A percentile compares a stretch with the other conserved stretches of the same genome.
Conservation (phyloP, 129 eudicot genomes). For the Calendula officinalis region DNA sequence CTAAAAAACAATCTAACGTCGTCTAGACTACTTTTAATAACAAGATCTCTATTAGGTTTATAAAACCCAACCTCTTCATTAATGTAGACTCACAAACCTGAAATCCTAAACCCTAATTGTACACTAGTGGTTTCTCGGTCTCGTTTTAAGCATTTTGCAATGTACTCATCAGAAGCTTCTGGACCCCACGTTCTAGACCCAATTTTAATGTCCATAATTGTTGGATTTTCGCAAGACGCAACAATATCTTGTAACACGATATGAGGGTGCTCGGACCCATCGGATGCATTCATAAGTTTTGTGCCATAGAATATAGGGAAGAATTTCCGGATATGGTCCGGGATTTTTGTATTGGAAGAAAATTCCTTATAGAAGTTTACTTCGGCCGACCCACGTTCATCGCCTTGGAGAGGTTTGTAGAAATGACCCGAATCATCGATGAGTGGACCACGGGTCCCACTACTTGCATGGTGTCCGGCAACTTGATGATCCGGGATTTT, state of each 20-base stretch:
- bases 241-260: slow-evolving; percentile 65
- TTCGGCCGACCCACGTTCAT: slow-evolving; percentile 64
- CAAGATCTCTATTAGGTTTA: slow-evolving; percentile 52
- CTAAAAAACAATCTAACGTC: slow-evolving; percentile 47
- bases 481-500: slow-evolving; percentile 80
- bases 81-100: slow-evolving; percentile 57
- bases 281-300: slow-evolving; percentile 61
- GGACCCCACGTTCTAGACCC: slow-evolving; percentile 84
- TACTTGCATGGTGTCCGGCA: slow-evolving; percentile 80
- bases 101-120: slow-evolving; percentile 64
- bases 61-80: slow-evolving; percentile 50
- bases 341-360: slow-evolving; percentile 43
- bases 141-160: slow-evolving; percentile 57
- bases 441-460: slow-evolving; percentile 68
- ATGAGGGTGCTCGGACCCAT: slow-evolving; percentile 66
- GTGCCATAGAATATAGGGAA: slow-evolving; percentile 75
- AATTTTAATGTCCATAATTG: slow-evolving; percentile 76
- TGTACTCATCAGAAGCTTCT: slow-evolving; percentile 52
- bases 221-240: slow-evolving; percentile 42
- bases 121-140: slow-evolving; percentile 58
- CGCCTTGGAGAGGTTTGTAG: slow-evolving; percentile 88
- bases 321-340: slow-evolving; percentile 47
- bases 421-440: slow-evolving; percentile 70
- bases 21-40: slow-evolving; percentile 38
- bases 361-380: slow-evolving; percentile 53